Base-by-base conservation (phyloP, 805 yeast genomes). In the Monosporozyma aerobia region DNA sequence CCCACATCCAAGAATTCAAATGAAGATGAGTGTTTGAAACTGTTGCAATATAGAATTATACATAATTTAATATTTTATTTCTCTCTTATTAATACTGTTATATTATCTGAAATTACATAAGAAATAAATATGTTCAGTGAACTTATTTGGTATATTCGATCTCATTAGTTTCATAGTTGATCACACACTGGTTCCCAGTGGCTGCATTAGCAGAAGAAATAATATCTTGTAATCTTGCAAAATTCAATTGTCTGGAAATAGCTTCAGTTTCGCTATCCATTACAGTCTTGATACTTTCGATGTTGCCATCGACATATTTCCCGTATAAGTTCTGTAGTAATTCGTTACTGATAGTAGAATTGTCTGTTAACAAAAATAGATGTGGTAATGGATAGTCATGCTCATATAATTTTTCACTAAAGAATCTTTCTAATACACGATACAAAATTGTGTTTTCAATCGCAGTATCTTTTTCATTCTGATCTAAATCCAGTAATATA, bases 1-100 rank as follows among this genome's bases (percentile, higher is more conserved):
- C 51, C 97, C 97, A 2, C 83, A 88, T 63, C 78, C 81, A 2
- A 82, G 82, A 56, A 92, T 94, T 60, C 87, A 85, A 59, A 94
- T 94, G 99, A 85, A 87, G 61, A 94, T 94, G 99, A 90, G 97
- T 66, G 99, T 94, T 30, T 94, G 74, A 68, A 35, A 3, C 7
- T 16, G 7, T 35, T 35, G 3, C 16, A 35, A 14, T 35, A 35
- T 35, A 35, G 39, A 35, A 6, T 3, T 35, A 13, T 35, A 14
- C 16, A 35, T 23, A 41, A 41, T 40, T 7, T 22, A n/a, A n/a
- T 45, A 29, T n/a, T 14, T 29, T n/a, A 10, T 29, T 14, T 32
- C 8, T 29, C 19, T 30, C 10, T 14, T 35, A 35, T 32, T 9
- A 35, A 13, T 35, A 35, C 14, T 3, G 16, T 13, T 35, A 35